Base-by-base conservation (phyloP, 805 yeast genomes). In the Nakazawaea sp. region DNA sequence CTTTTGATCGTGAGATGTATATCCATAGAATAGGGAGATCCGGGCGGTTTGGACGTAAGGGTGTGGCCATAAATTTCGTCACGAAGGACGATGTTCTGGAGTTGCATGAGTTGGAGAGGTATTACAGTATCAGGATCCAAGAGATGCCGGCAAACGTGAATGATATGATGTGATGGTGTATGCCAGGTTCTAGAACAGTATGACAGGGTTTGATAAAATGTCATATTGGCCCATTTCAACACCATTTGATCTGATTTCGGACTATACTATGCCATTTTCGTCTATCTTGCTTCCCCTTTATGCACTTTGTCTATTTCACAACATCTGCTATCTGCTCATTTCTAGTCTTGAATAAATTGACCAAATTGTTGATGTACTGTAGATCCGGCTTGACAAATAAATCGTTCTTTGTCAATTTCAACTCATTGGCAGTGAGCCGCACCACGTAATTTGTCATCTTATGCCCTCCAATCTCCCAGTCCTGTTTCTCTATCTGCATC, bases 21-120 rank as follows among this genome's bases (percentile, higher is more conserved):
- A 83, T 90, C 55, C 98, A 90, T 68, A 78, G 98, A 69, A 94
- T 90, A 55, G 98, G 98, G 63, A 80, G 98, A 69, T 86, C 95
- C 51, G 98, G 98, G 56, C 81, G 98, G 64, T 90, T 90, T 71
- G 98, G 98, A 60, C 78, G 98, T 64, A 90, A 89, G 69, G 98
- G 98, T 71, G 90, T 86, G 45, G 97, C 97, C 44, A 84, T 90
- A 59, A 92, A 89, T 71, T 84, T 90, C 56, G 81, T 89, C 51
- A 89, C 97, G 35, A 72, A 70, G 45, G 79, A 78, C 39, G 97
- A 90, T 59, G 71, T 72, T 46, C 70, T 73, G 47, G 72, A 72
- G 56, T 68, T 89, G 68, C 78, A 82, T 58, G 95, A 84, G 60
- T 78, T 92, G 47, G 97, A 90, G 69, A 81, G 71, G 60, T 86